Evolutionary conservation across 805 yeast species (phyloP).

Genomic region (Tetrapisispora fleetii): DNA sequence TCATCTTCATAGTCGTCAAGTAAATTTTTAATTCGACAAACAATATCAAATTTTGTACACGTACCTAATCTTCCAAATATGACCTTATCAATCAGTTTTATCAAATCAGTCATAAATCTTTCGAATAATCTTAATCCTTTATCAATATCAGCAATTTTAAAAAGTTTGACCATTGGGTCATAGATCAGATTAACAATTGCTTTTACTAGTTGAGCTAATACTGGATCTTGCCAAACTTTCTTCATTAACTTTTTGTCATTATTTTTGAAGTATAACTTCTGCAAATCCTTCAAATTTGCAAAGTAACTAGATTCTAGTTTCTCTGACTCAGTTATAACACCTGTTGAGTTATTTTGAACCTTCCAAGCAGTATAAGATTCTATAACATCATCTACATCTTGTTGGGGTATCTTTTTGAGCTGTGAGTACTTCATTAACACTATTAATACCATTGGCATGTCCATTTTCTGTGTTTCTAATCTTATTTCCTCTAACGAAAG

Average conservation of each 20-base stretch:
- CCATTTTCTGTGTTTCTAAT: slow-evolving; percentile 23
- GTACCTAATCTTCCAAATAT: slow-evolving; percentile 33
- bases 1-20: slow-evolving; percentile 64
- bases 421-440: slow-evolving; percentile 21
- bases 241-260: slow-evolving; percentile 69
- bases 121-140: slow-evolving; percentile 54
- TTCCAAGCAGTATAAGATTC: slow-evolving; percentile 26
- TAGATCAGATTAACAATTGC: slow-evolving; percentile 64
- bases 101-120: slow-evolving; percentile 57
- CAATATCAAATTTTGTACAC: slow-evolving; percentile 49
- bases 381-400: slow-evolving; percentile 22
- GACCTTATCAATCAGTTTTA: slow-evolving; percentile 45
- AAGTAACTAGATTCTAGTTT: slow-evolving; percentile 33
- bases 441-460: slow-evolving; percentile 21
- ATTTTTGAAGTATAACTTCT: slow-evolving; percentile 55
- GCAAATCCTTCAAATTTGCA: slow-evolving; percentile 47
- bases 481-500: slow-evolving; percentile 22
- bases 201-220: slow-evolving; percentile 62
- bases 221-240: slow-evolving; percentile 78
- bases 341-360: background rate
- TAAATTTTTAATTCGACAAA: slow-evolving; percentile 46
- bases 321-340: slow-evolving; percentile 1
- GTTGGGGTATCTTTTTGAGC: slow-evolving; percentile 11
- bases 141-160: slow-evolving; percentile 56
- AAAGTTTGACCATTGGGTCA: slow-evolving; percentile 61